Percentiles rank a stretch among this genome's conserved stretches.
These are phyloP conservation scores for Mortierella claussenii DNA, from an alignment of 192 early-diverging fungal genomes.

Conservation along the genomic window DNA sequence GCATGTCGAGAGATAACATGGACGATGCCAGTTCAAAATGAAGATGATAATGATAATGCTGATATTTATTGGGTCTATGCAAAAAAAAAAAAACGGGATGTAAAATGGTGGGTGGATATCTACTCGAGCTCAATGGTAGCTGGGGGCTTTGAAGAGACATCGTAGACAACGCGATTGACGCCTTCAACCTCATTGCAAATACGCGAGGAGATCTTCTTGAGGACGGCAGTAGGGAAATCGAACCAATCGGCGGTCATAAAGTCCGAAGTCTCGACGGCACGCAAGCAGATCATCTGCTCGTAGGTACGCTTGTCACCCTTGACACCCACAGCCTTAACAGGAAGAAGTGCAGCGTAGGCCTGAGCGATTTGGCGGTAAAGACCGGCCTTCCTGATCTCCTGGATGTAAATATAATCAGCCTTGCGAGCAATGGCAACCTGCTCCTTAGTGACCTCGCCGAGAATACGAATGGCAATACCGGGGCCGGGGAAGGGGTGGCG, in stretches of 20 bases:
- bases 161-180: constrained; percentile 97
- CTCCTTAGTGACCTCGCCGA: constrained; percentile 93
- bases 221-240: constrained; percentile 85
- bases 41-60: too few species aligned
- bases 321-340: constrained; percentile 96
- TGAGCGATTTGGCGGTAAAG: constrained; percentile 98
- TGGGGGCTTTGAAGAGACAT: constrained; percentile 97
- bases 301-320: constrained; percentile 99
- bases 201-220: constrained; percentile 93
- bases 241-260: constrained; percentile 99
- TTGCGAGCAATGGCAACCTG: constrained; percentile 96
- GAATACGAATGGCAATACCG: constrained; percentile 96
- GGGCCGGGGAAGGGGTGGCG: constrained; percentile 99
- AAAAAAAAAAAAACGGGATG: too few species aligned
- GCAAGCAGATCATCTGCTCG: constrained; percentile 97
- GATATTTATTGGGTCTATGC: too few species aligned
- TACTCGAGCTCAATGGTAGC: constrained; percentile 99
- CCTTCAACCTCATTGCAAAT: constrained; percentile 99
- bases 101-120: too few species aligned
- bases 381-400: constrained; percentile 98
- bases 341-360: constrained; percentile 96
- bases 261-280: constrained; percentile 95
- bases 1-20: too few species aligned
- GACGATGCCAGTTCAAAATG: too few species aligned
- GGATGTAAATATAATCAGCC: constrained; percentile 98